phyloP scores from a whole-genome alignment of 192 early-diverging fungal genomes.

The Linnemannia exigua region DNA sequence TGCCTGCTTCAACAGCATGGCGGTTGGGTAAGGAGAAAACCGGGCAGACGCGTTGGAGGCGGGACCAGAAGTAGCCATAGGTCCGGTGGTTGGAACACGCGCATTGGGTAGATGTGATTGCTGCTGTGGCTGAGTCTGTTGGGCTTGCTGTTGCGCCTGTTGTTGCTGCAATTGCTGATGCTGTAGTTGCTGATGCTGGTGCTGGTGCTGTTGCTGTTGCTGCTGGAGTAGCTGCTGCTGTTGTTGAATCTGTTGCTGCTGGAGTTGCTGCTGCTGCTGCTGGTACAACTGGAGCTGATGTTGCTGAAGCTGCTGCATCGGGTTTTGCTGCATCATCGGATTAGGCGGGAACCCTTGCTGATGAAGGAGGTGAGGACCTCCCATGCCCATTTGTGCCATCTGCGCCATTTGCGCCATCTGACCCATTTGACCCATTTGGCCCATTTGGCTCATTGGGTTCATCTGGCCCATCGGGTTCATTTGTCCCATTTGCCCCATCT shows the following conservation, averaged over 20 bases:
- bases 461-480: slow-evolving; percentile 7
- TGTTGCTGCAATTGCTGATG: slow-evolving; percentile 33
- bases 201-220: slow-evolving; percentile 41
- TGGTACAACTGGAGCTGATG: slow-evolving; percentile 28
- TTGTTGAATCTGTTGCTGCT: slow-evolving; percentile 30
- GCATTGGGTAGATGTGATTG: slow-evolving; percentile 27
- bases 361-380: slow-evolving; percentile 35
- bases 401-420: slow-evolving; percentile 1
- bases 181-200: slow-evolving; percentile 39
- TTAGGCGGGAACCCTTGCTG: slow-evolving; percentile 23
- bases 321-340: slow-evolving; percentile 33
- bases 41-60: slow-evolving; percentile 28
- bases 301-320: slow-evolving; percentile 26
- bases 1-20: slow-evolving; percentile 47
- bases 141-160: slow-evolving; percentile 31
- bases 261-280: slow-evolving; percentile 19
- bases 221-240: slow-evolving; percentile 46
- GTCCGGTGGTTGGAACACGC: slow-evolving; percentile 16
- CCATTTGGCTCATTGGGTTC: not conserved
- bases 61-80: slow-evolving; percentile 19
- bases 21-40: slow-evolving; percentile 44
- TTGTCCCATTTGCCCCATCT: slow-evolving; percentile 12
- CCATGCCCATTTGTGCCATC: slow-evolving; percentile 36
- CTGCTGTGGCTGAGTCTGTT: slow-evolving; percentile 36
- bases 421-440: not conserved